Conservation (phyloP, 345 rosid genomes). For the Reutealis trisperma region DNA sequence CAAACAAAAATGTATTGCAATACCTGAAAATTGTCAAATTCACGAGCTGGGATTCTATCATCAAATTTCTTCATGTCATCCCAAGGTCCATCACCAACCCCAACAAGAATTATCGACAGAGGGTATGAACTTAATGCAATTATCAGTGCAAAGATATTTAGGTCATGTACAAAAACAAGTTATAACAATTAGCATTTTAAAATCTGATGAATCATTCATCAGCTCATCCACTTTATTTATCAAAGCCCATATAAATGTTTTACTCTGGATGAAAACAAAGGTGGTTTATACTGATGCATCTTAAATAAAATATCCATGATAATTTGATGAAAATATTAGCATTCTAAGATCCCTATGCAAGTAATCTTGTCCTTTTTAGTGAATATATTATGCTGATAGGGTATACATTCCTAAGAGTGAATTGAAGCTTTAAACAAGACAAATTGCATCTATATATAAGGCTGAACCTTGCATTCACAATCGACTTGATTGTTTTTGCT, state of each 20-base stretch:
- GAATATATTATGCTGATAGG: background rate
- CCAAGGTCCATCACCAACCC: slow-evolving; percentile 90
- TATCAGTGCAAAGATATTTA: background rate
- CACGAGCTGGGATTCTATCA: slow-evolving; percentile 68
- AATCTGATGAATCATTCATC: background rate
- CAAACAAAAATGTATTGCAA: background rate
- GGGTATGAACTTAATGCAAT: slow-evolving; percentile 48
- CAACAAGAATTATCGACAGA: slow-evolving; percentile 67
- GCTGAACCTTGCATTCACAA: slow-evolving; percentile 61
- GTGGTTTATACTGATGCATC: too few relatives aligned
- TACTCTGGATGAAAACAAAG: too few relatives aligned
- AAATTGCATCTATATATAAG: background rate
- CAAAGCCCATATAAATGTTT: too few relatives aligned
- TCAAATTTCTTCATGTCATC: slow-evolving; percentile 77
- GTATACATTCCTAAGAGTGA: background rate
- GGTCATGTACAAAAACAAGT: background rate
- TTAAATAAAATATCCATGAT: background rate
- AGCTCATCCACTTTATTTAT: background rate
- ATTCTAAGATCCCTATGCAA: background rate
- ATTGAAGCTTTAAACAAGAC: background rate
- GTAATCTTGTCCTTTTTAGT: background rate
- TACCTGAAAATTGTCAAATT: slow-evolving; percentile 80
- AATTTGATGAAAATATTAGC: background rate
- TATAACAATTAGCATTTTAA: background rate
- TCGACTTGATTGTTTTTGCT: slow-evolving; percentile 53